Evolutionary conservation across 441 rosid species (phyloP).

Genomic region (Eutrema salsugineum): DNA sequence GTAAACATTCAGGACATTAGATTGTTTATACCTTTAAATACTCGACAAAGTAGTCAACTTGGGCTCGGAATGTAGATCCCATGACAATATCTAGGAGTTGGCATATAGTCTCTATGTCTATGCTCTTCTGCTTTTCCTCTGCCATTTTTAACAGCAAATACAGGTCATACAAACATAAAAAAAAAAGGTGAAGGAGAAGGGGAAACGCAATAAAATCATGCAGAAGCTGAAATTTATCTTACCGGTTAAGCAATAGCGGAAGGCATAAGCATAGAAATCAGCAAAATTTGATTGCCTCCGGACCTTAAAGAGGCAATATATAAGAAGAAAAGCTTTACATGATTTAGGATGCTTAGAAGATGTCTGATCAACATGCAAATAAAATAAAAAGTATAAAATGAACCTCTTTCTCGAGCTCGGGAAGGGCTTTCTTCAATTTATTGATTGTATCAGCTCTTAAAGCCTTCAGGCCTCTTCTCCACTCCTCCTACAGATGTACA

Average conservation of each 20-base stretch:
- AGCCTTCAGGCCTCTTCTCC: slow-evolving; percentile 76
- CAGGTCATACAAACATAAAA: neutral
- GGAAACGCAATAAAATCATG: neutral
- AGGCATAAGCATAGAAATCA: slow-evolving; percentile 84
- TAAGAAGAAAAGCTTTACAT: neutral
- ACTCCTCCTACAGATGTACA: slow-evolving; percentile 61
- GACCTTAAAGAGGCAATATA: slow-evolving; percentile 42
- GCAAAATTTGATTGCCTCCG: slow-evolving; percentile 60
- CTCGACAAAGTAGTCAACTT: slow-evolving; percentile 72
- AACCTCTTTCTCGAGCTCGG: slow-evolving; percentile 55
- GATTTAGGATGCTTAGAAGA: slow-evolving; percentile 3
- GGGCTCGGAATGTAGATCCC: slow-evolving; percentile 63
- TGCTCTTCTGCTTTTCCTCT: slow-evolving; percentile 94
- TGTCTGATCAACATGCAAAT: slow-evolving; percentile 1
- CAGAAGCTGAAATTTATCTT: slow-evolving; percentile 8
- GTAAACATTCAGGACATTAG: neutral
- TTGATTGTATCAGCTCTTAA: slow-evolving; percentile 58
- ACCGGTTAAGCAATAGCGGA: slow-evolving; percentile 89
- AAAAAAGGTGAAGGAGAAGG: neutral
- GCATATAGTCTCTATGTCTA: slow-evolving; percentile 85
- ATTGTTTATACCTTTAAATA: slow-evolving; percentile 65
- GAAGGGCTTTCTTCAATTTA: slow-evolving; percentile 73
- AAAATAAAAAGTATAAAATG: neutral
- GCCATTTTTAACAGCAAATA: slow-evolving; percentile 24
- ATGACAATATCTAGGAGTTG: slow-evolving; percentile 77